Conservation (phyloP, 2,329 filamentous ascomycete species). For the Stachybotrys chlorohalonatus region DNA sequence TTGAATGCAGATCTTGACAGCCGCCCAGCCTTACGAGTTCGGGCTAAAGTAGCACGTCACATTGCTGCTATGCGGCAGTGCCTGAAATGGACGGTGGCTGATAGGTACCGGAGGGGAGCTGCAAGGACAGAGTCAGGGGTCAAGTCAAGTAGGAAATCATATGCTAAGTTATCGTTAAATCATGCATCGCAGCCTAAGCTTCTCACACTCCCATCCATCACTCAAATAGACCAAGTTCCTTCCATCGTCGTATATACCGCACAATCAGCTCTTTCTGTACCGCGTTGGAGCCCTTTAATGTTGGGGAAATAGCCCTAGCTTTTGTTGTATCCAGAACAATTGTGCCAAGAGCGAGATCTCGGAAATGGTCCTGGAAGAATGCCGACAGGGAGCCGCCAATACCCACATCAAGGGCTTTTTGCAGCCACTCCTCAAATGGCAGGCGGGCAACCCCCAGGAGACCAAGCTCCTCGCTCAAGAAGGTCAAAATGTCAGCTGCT, state of each 20-base stretch:
- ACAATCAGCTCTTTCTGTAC: constrained; percentile 8
- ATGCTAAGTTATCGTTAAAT: no score
- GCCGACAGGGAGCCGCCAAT: constrained; percentile 6
- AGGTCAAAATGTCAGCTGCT: constrained; percentile 7
- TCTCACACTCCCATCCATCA: not conserved
- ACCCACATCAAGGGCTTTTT: constrained; percentile 1
- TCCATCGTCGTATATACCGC: constrained; percentile 10
- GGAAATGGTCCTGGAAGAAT: constrained; percentile 12
- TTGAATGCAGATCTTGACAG: no score
- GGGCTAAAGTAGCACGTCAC: no score
- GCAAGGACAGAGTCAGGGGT: no score
- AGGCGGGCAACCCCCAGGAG: constrained; percentile 2
- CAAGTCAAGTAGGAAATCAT: no score
- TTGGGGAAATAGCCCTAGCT: constrained; percentile 5
- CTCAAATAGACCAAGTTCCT: constrained; percentile 7
- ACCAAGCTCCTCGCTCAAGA: constrained; percentile 8
- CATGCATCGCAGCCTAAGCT: no score
- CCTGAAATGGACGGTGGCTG: no score
- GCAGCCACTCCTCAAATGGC: constrained; percentile 8
- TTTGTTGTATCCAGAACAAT: constrained; percentile 10
- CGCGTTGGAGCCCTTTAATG: constrained; percentile 3
- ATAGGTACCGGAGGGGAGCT: no score
- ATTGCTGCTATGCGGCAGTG: no score
- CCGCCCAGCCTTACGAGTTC: no score
- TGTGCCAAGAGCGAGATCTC: constrained; percentile 6